Percentiles rank a stretch among this genome's conserved stretches.
These are phyloP conservation scores for Ceratobasidium sp. DNA, from an alignment of 1,284 basidiomycete species.

Conservation along the genomic window DNA sequence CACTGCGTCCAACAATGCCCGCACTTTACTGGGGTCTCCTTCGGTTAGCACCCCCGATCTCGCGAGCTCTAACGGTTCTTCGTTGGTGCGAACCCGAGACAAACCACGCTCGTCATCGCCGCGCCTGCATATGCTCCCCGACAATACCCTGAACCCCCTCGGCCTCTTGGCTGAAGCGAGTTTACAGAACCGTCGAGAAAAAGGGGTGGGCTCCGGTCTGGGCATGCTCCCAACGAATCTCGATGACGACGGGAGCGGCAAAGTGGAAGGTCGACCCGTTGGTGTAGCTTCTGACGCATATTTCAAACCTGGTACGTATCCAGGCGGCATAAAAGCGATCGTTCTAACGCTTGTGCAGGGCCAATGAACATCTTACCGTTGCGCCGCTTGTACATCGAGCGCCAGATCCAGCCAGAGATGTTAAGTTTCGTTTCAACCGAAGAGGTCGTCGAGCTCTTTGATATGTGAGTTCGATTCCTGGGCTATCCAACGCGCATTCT, in stretches of 20 bases:
- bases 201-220: slow-evolving; percentile 28
- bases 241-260: slow-evolving; percentile 75
- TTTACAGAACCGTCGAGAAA: slow-evolving; percentile 74
- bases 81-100: slow-evolving; percentile 9
- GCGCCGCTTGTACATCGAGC: slow-evolving; percentile 85
- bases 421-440: slow-evolving; percentile 81
- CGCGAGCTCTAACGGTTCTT: slow-evolving; percentile 1
- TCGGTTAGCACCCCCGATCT: slow-evolving; percentile 43
- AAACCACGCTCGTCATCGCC: slow-evolving; percentile 54
- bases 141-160: slow-evolving; percentile 88
- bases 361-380: slow-evolving; percentile 87
- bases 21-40: slow-evolving; percentile 47
- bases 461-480: slow-evolving; percentile 70
- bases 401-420: slow-evolving; percentile 89
- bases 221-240: slow-evolving; percentile 26
- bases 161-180: slow-evolving; percentile 91
- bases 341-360: slow-evolving; percentile 55
- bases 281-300: slow-evolving; percentile 65
- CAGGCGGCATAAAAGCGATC: slow-evolving; percentile 38
- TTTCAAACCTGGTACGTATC: slow-evolving; percentile 83
- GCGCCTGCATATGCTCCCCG: slow-evolving; percentile 87
- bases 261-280: slow-evolving; percentile 53
- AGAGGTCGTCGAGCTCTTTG: slow-evolving; percentile 87
- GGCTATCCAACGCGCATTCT: slow-evolving; percentile 40
- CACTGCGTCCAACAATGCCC: slow-evolving; percentile 52